Evolutionary conservation across 495 filamentous ascomycete species (phyloP), one percentile per base, ranked within the genome.

Genomic region (Niebla homalea): DNA sequence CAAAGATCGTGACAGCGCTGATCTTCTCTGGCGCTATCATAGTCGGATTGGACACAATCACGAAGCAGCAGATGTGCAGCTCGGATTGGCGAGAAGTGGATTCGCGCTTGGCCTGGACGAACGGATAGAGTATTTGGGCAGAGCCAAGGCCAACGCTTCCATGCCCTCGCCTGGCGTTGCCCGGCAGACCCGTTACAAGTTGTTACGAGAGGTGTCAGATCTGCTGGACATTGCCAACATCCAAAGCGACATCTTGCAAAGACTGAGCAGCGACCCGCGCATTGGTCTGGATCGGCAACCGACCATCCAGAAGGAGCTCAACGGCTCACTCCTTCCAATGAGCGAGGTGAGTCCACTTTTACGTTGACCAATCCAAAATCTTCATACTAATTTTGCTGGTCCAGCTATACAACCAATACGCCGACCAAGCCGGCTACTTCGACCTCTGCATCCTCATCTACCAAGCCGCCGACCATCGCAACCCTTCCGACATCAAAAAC

Each of bases 361-460:
- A n/a, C n/a, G n/a, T n/a, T n/a, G n/a, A n/a, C n/a, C 21, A 41
- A 5, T 14, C 21, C 39, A 16, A 16, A 22, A 12, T 44, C 46
- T 37, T 26, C 29, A 18, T 53, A 18, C 23, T 32, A 51, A 42
- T 53, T 53, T 38, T n/a, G n/a, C 57, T 26, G 47, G 16, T 26
- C 10, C 54, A 94, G 86, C 80, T 99, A 32, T 99, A 83, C 71
- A 94, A 99, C 62, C 66, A 74, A 46, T 97, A 85, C 60, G 84
- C 87, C 50, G 89, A 97, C 58, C 80, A 84, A 56, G 90, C 83
- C 6, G 76, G 75, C 48, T 99, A 96, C 70, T 85, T 84, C 67
- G 92, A 97, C 61, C 79, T 99, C 49, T 93, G 83, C 63, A 79
- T 99, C 20, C 73, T 85, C 45, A 94, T 97, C 57, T 97, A 85